These are phyloP conservation scores for Gliomastix tumulicola DNA, from an alignment of 2,329 filamentous ascomycete genomes.

Conservation along the genomic window DNA sequence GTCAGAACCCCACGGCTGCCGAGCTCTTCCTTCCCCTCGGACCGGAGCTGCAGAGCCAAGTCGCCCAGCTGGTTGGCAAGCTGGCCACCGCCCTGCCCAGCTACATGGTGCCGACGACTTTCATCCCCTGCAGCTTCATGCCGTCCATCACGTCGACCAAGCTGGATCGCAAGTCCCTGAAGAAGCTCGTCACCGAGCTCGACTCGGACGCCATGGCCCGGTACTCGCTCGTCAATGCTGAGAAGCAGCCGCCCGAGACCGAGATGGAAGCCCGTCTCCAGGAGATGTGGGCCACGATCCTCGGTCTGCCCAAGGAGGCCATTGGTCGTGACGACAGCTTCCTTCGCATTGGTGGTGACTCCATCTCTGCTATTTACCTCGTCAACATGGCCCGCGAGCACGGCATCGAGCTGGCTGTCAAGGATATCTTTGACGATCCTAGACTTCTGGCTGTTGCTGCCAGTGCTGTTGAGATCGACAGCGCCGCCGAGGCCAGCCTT, in stretches of 20 bases:
- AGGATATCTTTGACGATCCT: slow-evolving; percentile 2
- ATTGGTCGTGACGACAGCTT: slow-evolving; percentile 6
- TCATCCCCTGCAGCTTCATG: slow-evolving; percentile 26
- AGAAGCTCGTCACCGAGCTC: background rate
- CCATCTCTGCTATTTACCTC: slow-evolving; percentile 7
- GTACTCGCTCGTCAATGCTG: background rate
- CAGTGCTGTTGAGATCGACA: background rate
- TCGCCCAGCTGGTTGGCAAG: slow-evolving; percentile 8
- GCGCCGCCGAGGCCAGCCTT: background rate
- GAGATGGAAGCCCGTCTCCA: background rate
- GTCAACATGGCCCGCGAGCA: slow-evolving; percentile 1
- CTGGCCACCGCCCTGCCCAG: slow-evolving; percentile 17
- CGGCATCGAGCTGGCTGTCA: slow-evolving; percentile 3
- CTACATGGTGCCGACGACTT: slow-evolving; percentile 34
- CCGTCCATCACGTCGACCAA: slow-evolving; percentile 9
- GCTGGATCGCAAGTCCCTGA: slow-evolving; percentile 6
- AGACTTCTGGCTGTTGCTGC: background rate
- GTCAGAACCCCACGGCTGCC: too few species aligned
- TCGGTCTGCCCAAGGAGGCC: background rate
- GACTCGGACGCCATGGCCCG: background rate
- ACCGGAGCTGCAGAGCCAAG: slow-evolving; percentile 4
- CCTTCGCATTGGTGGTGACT: slow-evolving; percentile 8
- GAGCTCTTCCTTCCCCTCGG: slow-evolving; percentile 4
- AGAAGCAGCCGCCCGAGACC: background rate
- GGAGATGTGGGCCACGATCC: slow-evolving; percentile 1